A percentile compares a stretch with the other conserved stretches of the same genome.
Evolutionary conservation across 768 basidiomycete species (phyloP).

Genomic region (Mycena capillaripes): DNA sequence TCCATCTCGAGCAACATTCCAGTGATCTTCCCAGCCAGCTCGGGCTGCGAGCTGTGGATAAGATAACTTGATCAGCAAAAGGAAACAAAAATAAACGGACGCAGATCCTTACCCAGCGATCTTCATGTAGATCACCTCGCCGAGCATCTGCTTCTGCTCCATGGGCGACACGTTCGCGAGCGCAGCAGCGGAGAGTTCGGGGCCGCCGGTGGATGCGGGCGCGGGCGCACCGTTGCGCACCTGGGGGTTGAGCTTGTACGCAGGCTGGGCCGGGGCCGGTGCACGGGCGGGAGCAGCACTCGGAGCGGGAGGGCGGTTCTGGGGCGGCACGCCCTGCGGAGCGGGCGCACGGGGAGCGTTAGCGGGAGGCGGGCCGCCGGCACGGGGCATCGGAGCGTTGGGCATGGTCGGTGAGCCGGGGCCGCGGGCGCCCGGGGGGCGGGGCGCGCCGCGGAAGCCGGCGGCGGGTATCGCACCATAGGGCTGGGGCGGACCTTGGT

Average conservation of each 20-base stretch:
- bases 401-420: constrained; percentile 79
- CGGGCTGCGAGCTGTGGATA: constrained; percentile 78
- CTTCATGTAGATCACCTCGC: constrained; percentile 95
- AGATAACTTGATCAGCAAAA: constrained; percentile 29
- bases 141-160: constrained; percentile 99
- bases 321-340: constrained; percentile 62
- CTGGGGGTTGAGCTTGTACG: constrained; percentile 51
- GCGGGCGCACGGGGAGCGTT: constrained; percentile 67
- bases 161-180: constrained; percentile 74
- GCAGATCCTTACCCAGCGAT: constrained; percentile 78
- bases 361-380: constrained; percentile 70
- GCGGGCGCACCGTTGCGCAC: constrained; percentile 48
- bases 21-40: constrained; percentile 98
- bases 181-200: constrained; percentile 63
- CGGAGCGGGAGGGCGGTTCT: constrained; percentile 53
- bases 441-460: constrained; percentile 65
- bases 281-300: constrained; percentile 58
- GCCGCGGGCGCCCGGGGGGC: constrained; percentile 75
- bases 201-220: constrained; percentile 54
- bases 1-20: constrained; percentile 99
- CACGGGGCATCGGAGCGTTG: constrained; percentile 75
- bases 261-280: constrained; percentile 60
- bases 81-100: constrained; percentile 27
- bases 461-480: constrained; percentile 78
- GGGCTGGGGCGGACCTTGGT: constrained; percentile 80